A percentile compares a stretch with the other conserved stretches of the same genome.
Conservation (phyloP, 1,139 yeast species). For the Suhomyces coccinellae region DNA sequence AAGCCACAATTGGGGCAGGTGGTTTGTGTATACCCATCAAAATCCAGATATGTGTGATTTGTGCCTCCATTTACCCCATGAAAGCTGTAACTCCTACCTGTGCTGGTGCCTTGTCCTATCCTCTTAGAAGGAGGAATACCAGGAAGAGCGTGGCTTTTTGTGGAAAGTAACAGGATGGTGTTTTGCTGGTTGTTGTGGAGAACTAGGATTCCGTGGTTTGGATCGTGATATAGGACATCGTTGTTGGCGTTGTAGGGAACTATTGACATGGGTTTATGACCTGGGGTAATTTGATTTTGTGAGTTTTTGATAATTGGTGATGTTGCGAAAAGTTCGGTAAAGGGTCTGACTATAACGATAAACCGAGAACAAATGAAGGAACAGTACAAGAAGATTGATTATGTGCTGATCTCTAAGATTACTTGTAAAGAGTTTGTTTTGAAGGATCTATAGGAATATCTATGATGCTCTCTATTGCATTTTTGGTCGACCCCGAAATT, state of each 20-base stretch:
- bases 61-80: background rate
- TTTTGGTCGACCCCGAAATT: too few species aligned
- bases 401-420: too few species aligned
- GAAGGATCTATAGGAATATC: too few species aligned
- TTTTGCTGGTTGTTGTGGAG: slow-evolving; percentile 45
- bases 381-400: too few species aligned
- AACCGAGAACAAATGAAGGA: too few species aligned
- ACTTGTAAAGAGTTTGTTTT: too few species aligned
- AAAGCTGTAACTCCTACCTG: background rate
- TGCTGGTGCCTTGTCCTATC: background rate
- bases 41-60: background rate
- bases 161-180: slow-evolving; percentile 36
- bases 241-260: slow-evolving; percentile 40
- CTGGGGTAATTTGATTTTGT: slow-evolving; percentile 1
- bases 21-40: background rate
- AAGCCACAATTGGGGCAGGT: slow-evolving; percentile 50
- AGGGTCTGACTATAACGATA: background rate
- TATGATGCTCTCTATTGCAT: too few species aligned
- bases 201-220: slow-evolving; percentile 44
- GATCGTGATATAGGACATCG: slow-evolving; percentile 40
- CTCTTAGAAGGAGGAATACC: background rate
- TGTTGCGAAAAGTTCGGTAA: background rate
- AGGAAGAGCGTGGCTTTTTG: slow-evolving; percentile 7
- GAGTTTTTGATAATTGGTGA: background rate
- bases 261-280: slow-evolving; percentile 31